Conservation (phyloP, 768 basidiomycete genomes). For the Filobasidium wieringae region DNA sequence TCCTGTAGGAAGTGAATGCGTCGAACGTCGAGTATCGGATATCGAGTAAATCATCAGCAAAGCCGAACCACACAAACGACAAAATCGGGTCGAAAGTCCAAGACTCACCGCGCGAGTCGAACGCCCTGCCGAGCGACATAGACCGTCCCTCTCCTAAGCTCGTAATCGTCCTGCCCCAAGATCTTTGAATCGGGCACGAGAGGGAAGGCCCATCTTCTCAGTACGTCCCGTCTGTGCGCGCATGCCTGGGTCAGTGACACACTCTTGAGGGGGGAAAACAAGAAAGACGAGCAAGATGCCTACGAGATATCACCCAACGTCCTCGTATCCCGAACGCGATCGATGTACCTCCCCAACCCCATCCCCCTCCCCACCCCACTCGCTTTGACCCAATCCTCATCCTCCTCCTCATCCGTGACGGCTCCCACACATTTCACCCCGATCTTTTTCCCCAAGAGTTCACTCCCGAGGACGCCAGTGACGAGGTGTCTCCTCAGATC, state of each 20-base stretch:
- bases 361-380: slow-evolving; percentile 16
- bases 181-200: slow-evolving; percentile 86
- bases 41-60: too few species aligned
- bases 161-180: slow-evolving; percentile 66
- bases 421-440: slow-evolving; percentile 70
- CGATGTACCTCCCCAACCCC: slow-evolving; percentile 61
- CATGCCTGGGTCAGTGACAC: slow-evolving; percentile 2
- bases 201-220: slow-evolving; percentile 89
- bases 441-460: slow-evolving; percentile 87
- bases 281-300: slow-evolving; percentile 9
- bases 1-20: slow-evolving; percentile 19
- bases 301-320: slow-evolving; percentile 84
- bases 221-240: slow-evolving; percentile 68
- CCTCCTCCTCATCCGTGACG: background rate
- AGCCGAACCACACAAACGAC: too few species aligned
- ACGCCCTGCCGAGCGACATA: slow-evolving; percentile 77
- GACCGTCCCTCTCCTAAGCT: slow-evolving; percentile 74
- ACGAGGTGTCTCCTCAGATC: slow-evolving; percentile 88
- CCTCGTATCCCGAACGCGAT: slow-evolving; percentile 81
- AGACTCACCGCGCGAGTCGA: slow-evolving; percentile 61
- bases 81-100: background rate
- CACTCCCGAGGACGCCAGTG: slow-evolving; percentile 84
- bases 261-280: too few species aligned
- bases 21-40: too few species aligned
- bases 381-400: background rate